These are phyloP conservation scores for Aquanectria penicillioides DNA, from an alignment of 2,329 filamentous ascomycete species.

Conservation along the genomic window DNA sequence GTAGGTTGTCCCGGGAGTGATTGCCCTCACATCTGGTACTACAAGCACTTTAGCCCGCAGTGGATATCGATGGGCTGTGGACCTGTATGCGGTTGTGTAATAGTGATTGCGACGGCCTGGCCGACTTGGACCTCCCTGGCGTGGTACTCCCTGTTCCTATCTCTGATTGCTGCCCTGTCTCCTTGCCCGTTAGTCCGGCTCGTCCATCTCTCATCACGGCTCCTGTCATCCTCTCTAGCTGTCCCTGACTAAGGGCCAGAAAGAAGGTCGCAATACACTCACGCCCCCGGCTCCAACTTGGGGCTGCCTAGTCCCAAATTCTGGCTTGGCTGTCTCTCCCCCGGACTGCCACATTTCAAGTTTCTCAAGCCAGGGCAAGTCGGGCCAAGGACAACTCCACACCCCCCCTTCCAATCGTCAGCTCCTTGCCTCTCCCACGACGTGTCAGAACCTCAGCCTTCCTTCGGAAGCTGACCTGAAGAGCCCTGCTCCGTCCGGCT, in stretches of 20 bases:
- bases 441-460: conserved; percentile 30
- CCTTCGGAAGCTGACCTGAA: conserved; percentile 24
- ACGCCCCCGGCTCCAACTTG: conserved; percentile 6
- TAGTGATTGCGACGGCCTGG: conserved; percentile 9
- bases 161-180: conserved; percentile 3
- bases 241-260: neutral
- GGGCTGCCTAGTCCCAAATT: conserved; percentile 16
- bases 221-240: neutral
- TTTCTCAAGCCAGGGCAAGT: conserved; percentile 16
- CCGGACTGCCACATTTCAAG: conserved; percentile 24
- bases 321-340: conserved; percentile 16
- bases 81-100: conserved; percentile 15
- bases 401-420: conserved; percentile 12
- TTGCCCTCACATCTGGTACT: conserved; percentile 4
- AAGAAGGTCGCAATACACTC: neutral
- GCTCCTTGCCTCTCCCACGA: conserved; percentile 23
- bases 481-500: neutral
- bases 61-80: conserved; percentile 2
- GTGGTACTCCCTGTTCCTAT: conserved; percentile 4
- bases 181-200: neutral
- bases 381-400: conserved; percentile 12
- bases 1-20: neutral
- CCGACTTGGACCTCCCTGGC: conserved; percentile 2
- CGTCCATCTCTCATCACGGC: neutral
- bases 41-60: neutral